Percentiles rank a stretch among this genome's conserved stretches.
Conservation (phyloP, 2,329 filamentous ascomycete species). For the Orbilia brochopaga region DNA sequence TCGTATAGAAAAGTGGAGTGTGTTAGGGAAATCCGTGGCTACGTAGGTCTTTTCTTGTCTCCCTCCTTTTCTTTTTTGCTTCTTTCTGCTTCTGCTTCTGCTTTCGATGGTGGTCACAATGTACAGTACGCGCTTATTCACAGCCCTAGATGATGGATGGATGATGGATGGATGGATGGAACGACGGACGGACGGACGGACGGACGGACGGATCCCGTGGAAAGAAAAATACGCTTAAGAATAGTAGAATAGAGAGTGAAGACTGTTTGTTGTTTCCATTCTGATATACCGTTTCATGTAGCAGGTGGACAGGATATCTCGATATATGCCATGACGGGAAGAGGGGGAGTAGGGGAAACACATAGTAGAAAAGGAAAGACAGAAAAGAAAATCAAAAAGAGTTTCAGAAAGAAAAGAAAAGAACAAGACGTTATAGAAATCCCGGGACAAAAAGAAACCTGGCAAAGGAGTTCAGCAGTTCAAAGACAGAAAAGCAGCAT, state of each 20-base stretch:
- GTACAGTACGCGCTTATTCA: constrained; percentile 6
- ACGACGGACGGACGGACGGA: background rate
- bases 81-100: background rate
- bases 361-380: constrained; percentile 17
- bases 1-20: background rate
- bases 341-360: constrained; percentile 1
- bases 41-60: constrained; percentile 34
- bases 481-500: constrained; percentile 46
- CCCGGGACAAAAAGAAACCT: constrained; percentile 31
- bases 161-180: constrained; percentile 3
- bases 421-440: constrained; percentile 42
- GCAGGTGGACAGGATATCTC: constrained; percentile 31
- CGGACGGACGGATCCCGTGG: constrained; percentile 21
- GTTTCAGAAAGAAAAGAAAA: constrained; percentile 15
- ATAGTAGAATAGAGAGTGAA: constrained; percentile 45
- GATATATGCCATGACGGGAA: constrained; percentile 50
- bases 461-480: constrained; percentile 38
- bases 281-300: constrained; percentile 51
- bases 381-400: constrained; percentile 22
- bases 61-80: background rate
- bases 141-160: constrained; percentile 28
- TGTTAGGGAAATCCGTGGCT: constrained; percentile 12
- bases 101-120: background rate
- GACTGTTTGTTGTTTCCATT: constrained; percentile 32
- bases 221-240: constrained; percentile 40